Conservation (phyloP, 2,329 filamentous ascomycete genomes). For the Sporothrix protearum region DNA sequence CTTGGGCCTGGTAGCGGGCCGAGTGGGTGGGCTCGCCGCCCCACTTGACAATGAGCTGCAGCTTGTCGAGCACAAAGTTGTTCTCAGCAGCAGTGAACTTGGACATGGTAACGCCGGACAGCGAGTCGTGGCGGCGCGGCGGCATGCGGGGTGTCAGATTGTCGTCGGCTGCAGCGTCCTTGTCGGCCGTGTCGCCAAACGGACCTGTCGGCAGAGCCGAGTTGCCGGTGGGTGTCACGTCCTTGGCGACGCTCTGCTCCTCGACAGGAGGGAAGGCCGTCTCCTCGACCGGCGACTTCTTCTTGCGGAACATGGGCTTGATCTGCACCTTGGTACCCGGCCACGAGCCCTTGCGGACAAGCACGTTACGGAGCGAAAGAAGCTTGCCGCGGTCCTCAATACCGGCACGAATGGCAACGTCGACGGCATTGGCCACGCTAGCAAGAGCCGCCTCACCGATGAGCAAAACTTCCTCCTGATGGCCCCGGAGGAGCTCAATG, state of each 20-base stretch:
- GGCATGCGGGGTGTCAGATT: slow-evolving; percentile 39
- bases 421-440: slow-evolving; percentile 86
- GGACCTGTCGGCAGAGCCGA: not conserved
- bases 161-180: slow-evolving; percentile 27
- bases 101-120: slow-evolving; percentile 87
- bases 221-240: not conserved
- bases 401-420: slow-evolving; percentile 70
- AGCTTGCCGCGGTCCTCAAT: slow-evolving; percentile 85
- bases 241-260: slow-evolving; percentile 36
- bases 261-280: slow-evolving; percentile 35
- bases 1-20: slow-evolving; percentile 90
- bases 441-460: slow-evolving; percentile 86
- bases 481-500: slow-evolving; percentile 87
- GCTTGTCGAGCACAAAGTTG: slow-evolving; percentile 87
- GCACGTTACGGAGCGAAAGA: slow-evolving; percentile 75
- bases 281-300: slow-evolving; percentile 63
- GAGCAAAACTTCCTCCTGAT: slow-evolving; percentile 92
- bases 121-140: slow-evolving; percentile 71
- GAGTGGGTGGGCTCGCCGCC: slow-evolving; percentile 97
- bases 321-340: slow-evolving; percentile 97
- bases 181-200: slow-evolving; percentile 26
- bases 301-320: slow-evolving; percentile 97
- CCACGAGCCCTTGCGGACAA: slow-evolving; percentile 90
- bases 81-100: slow-evolving; percentile 92
- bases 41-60: slow-evolving; percentile 98